phyloP scores from a whole-genome alignment of 495 filamentous ascomycete species.

The Penicillium salamii region DNA sequence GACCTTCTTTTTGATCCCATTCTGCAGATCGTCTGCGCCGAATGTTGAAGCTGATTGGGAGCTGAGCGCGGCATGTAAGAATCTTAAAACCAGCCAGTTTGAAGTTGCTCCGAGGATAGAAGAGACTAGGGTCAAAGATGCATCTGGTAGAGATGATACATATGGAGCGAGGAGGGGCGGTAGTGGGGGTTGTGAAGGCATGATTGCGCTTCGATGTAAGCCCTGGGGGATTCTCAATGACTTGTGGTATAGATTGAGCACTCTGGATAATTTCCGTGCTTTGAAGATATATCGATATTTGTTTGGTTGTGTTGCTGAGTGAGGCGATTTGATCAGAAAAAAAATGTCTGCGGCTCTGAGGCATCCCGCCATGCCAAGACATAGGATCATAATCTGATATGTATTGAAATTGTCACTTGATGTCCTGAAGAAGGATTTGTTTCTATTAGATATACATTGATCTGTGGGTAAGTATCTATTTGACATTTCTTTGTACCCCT shows the following conservation, averaged over 20 bases:
- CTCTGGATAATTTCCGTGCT: neutral
- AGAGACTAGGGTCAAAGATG: constrained; percentile 69
- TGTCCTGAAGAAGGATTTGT: too few relatives aligned
- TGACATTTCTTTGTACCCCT: too few relatives aligned
- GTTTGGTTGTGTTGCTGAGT: neutral
- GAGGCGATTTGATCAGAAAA: constrained; percentile 25
- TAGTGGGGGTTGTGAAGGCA: constrained; percentile 53
- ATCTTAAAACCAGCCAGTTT: constrained; percentile 71
- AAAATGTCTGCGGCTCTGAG: constrained; percentile 27
- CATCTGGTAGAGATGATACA: constrained; percentile 42
- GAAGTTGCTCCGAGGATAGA: constrained; percentile 67
- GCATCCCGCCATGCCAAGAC: constrained; percentile 8
- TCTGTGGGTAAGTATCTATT: too few relatives aligned
- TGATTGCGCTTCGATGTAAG: constrained; percentile 19
- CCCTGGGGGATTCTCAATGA: neutral
- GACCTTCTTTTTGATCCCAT: constrained; percentile 47
- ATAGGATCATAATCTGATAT: neutral
- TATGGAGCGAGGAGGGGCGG: constrained; percentile 69
- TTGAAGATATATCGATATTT: neutral
- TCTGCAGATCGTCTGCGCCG: constrained; percentile 19
- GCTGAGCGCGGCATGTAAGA: constrained; percentile 56
- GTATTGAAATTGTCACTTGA: too few relatives aligned
- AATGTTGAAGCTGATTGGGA: constrained; percentile 17
- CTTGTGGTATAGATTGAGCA: too few relatives aligned
- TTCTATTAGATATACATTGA: too few relatives aligned